Base-by-base conservation (phyloP, 768 basidiomycete genomes). In the Psilocybe sp. region DNA sequence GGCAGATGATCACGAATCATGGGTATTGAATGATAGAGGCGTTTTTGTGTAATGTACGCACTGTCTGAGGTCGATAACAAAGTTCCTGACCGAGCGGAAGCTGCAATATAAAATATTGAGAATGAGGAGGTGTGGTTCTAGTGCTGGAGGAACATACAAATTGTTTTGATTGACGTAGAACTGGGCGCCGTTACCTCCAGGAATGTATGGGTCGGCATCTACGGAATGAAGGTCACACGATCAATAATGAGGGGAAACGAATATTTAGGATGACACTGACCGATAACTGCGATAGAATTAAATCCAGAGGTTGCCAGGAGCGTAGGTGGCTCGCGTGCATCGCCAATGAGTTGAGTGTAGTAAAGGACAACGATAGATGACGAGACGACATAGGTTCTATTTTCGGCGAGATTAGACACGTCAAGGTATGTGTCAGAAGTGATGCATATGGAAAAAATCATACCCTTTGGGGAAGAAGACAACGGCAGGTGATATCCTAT, bases 191-290 rank as follows among this genome's bases (percentile, higher is more conserved):
- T 50, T 69, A 3, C 85, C 86, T n/a, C 66, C 67, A 9, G 79
- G 75, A 47, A 86, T 77, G 61, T 89, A 89, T n/a, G 87, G 87
- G 64, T 89, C 81, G 12, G 82, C 85, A 64, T 90, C 86, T 87
- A 49, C 14, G n/a, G n/a, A n/a, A n/a, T n/a, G 23, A 23, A n/a
- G 45, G 23, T 28, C 23, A 18, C 16, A 14, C 16, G 40, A 36
- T 11, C 20, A 34, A 23, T 33, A 23, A 18, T 5, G 0, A 15
- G 28, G 41, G 33, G 10, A 12, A 31, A 23, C 15, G n/a, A 7
- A 1, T n/a, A 33, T 4, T 37, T 11, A 31, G 32, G 3, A 3
- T 15, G 13, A 5, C 31, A 60, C 69, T 20, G 46, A 89, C 87
- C 89, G 46, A 91, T 88, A 47, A 91, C 82, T 16, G 89, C 88